Evolutionary conservation across 73 alveolate species (phyloP), one percentile per base, ranked within the genome.

Genomic region (Blepharisma stoltei): DNA sequence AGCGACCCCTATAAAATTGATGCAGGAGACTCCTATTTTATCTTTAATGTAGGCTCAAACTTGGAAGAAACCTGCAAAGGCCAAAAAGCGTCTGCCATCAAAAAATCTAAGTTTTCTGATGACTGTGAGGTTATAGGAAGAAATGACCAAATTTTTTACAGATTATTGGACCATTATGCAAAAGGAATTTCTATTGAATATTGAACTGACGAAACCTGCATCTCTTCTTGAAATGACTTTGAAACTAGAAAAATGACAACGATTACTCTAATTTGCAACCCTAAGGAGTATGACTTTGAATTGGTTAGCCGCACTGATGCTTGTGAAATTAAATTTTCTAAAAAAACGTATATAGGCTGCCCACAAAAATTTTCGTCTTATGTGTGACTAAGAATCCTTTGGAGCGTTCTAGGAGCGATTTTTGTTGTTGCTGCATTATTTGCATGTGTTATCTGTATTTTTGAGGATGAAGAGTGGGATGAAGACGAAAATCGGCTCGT

Each of bases 21-120:
- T n/a, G 2, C 23, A 14, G 73, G 73, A 8, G 18, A 14, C 14
- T 8, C 14, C 46, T 8, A 20, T 11, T 14, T 60, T 8, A 60
- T 14, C n/a, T 60, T 60, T 60, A 18, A n/a, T 20, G 23, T 60
- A 8, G 73, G 73, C 18, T n/a, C 48, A 14, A 38, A 60, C 5
- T 38, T 60, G 38, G 73, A 60, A 14, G 73, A 60, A 25, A 60
- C 73, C 23, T 60, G 73, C 5, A 38, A 25, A 60, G 73, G 73
- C 45, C 73, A 60, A 60, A 20, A 60, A n/a, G 73, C 73, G 0
- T 60, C 73, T 18, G 73, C 45, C 46, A 60, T 60, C 45, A 14
- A 18, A 18, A 14, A 14, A 8, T 60, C 73, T 38, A 60, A 60
- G 23, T n/a, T 60, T n/a, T 8, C n/a, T 1, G 73, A n/a, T 25